Evolutionary conservation across 192 early-diverging fungal species (phyloP), one percentile per base, ranked within the genome.

Genomic region (Obelidium mucronatum): DNA sequence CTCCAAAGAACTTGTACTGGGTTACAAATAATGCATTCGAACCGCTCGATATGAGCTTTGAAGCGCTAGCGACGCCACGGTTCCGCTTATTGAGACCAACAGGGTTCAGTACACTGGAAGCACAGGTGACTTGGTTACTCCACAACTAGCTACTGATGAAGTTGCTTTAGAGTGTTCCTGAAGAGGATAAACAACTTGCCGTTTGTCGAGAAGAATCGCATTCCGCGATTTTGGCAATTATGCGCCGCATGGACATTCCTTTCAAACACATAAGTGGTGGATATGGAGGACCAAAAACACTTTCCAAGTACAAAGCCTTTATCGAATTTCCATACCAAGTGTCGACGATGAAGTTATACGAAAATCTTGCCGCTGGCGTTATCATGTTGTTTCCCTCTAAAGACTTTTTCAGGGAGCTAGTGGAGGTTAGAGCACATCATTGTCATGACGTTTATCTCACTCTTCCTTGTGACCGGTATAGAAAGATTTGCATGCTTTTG

Each of bases 271-370:
- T 72, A 15, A 59, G 31, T 42, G 69, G 69, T 3, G 69, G 65
- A n/a, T 75, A 75, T 66, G 73, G 73, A 22, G 73, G 73, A 35
- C 73, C 73, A 3, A 75, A 64, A 75, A 67, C 65, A 17, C 36
- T 75, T 8, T 40, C 61, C 11, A 75, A 75, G 13, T 75, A 66
- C 37, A 36, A 48, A 13, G 73, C 65, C 15, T 75, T 75, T 31
- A 67, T 75, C 22, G 73, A 75, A 33, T 67, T 75, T 54, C 73
- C 73, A 35, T 39, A 65, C 22, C 73, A 75, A 56, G 65, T 67
- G 4, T 66, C 61, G n/a, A 75, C 73, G 1, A 75, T 75, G 73
- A 75, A 75, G 42, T 33, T 75, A 13, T 75, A 75, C 30, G 73
- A 75, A 66, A 75, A 75, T 40, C 33, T 75, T 15, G 73, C 73